Percentiles rank a stretch among this genome's conserved stretches.
Conservation (phyloP, 495 filamentous ascomycete genomes). For the Lophiostoma macrostomum region DNA sequence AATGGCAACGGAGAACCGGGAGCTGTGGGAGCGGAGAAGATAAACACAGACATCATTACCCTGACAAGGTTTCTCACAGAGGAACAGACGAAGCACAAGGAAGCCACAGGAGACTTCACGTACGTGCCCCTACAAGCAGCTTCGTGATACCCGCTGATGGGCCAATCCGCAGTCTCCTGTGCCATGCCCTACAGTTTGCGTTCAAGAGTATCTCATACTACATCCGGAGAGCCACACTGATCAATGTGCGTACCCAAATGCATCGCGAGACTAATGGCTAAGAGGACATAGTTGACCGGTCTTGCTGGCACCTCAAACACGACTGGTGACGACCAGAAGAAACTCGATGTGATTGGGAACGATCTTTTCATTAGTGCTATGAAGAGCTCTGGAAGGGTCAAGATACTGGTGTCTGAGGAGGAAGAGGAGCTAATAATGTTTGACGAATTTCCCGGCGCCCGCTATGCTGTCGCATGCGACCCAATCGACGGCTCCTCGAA, state of each 20-base stretch:
- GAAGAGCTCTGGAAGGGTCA: slow-evolving; percentile 83
- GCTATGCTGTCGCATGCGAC: slow-evolving; percentile 95
- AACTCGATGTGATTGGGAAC: slow-evolving; percentile 98
- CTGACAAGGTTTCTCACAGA: slow-evolving; percentile 94
- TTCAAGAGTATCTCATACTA: slow-evolving; percentile 99
- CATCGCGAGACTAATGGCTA: slow-evolving; percentile 1
- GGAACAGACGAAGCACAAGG: slow-evolving; percentile 87
- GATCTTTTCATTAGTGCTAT: slow-evolving; percentile 95
- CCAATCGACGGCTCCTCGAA: slow-evolving; percentile 98
- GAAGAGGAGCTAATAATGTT: slow-evolving; percentile 91
- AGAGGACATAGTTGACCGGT: slow-evolving; percentile 61
- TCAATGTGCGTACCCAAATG: slow-evolving; percentile 57
- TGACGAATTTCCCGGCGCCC: slow-evolving; percentile 70
- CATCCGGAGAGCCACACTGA: slow-evolving; percentile 94
- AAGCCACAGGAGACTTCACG: slow-evolving; percentile 98
- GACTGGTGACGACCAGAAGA: slow-evolving; percentile 98
- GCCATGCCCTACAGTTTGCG: slow-evolving; percentile 96
- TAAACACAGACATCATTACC: slow-evolving; percentile 95
- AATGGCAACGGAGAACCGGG: slow-evolving; percentile 40
- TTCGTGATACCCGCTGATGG: not conserved
- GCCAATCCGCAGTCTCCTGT: slow-evolving; percentile 67
- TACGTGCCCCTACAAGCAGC: slow-evolving; percentile 45
- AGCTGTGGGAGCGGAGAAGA: slow-evolving; percentile 60
- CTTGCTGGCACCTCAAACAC: slow-evolving; percentile 92
- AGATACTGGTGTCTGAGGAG: slow-evolving; percentile 91